Percentiles rank a stretch among this genome's conserved stretches.
Evolutionary conservation across 257 asterid genomes (phyloP).

Genomic region (Solanum etuberosum): DNA sequence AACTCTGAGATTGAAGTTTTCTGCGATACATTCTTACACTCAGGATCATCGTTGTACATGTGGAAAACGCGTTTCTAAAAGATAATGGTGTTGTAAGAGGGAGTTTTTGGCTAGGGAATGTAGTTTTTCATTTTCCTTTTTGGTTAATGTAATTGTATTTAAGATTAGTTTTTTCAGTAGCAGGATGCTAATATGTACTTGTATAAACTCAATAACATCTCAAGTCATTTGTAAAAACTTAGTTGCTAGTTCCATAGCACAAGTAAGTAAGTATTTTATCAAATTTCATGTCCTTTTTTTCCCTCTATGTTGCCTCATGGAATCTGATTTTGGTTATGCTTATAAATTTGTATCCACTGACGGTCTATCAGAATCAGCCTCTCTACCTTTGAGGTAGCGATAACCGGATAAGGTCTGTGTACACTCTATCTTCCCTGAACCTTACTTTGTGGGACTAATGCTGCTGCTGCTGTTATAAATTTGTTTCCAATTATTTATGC

Average conservation of each 20-base stretch:
- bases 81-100: background rate
- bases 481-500: too few relatives aligned
- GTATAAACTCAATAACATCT: background rate
- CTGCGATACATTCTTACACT: background rate
- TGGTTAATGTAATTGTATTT: background rate
- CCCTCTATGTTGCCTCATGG: background rate
- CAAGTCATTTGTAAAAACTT: background rate
- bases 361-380: background rate
- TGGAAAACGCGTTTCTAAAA: background rate
- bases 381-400: background rate
- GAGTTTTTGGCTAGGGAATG: background rate
- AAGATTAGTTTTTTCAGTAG: background rate
- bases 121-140: background rate
- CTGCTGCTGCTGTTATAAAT: too few relatives aligned
- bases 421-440: rapidly evolving
- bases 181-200: background rate
- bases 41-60: background rate
- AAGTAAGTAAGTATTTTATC: background rate
- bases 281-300: background rate
- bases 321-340: background rate
- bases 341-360: background rate
- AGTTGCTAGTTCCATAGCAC: background rate
- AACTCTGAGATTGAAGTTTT: background rate
- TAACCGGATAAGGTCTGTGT: background rate
- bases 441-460: background rate